Base-by-base conservation (phyloP, 1,139 yeast genomes). In the Zygoascus hellenicus region DNA sequence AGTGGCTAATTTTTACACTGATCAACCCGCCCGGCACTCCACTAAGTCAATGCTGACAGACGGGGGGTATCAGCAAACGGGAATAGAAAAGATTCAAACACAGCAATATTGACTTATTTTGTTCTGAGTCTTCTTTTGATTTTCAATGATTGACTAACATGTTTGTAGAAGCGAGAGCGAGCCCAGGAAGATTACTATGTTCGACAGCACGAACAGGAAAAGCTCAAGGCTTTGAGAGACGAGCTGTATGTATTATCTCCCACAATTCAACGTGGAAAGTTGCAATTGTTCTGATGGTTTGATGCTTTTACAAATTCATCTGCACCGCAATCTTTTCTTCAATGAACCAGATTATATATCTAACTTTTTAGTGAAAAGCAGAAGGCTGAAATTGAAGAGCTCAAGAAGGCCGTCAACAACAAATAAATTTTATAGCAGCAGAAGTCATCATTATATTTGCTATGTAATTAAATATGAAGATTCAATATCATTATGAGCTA, bases 121-220 rank as follows among this genome's bases (percentile, higher is more conserved):
- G n/a, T n/a, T n/a, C n/a, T n/a, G n/a, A n/a, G n/a, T n/a, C n/a
- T n/a, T n/a, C n/a, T n/a, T n/a, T n/a, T n/a, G n/a, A n/a, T n/a
- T n/a, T n/a, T n/a, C n/a, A 22, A 22, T 22, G 26, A n/a, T 36
- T 22, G 13, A 40, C 45, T 46, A 41, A 42, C 48, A 51, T 51
- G 43, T 48, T 48, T 53, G 7, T 52, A 72, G 76, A 76, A 80
- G 65, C 80, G 88, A 62, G 89, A 82, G 68, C 77, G 76, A 69
- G 87, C 87, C 51, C 76, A 75, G 58, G 89, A 82, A 70, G 83
- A 81, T 66, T 68, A 65, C 58, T 82, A 76, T 69, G 72, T 81
- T 63, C 76, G 78, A 60, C 76, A 75, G 62, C 77, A 70, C 55
- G 87, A 82, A 68, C 76, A 77, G 63, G 86, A 80, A 62, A 78